These are phyloP conservation scores for Schizosaccharomyces octosporus DNA, from an alignment of 805 yeast species.

Conservation along the genomic window DNA sequence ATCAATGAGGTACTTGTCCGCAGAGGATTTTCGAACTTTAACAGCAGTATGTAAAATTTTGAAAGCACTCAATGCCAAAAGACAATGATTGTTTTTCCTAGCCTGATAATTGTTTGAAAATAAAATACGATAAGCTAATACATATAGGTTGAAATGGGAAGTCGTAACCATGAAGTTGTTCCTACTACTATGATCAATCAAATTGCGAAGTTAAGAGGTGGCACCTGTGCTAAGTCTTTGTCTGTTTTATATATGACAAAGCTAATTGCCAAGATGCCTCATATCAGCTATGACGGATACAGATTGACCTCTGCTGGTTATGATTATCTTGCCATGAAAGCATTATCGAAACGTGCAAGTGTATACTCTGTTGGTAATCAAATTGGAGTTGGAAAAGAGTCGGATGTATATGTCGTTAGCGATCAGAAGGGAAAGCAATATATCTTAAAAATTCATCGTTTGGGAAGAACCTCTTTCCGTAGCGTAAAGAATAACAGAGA, in stretches of 20 bases:
- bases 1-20: conserved; percentile 77
- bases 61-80: conserved; percentile 32
- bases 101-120: not conserved
- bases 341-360: conserved; percentile 51
- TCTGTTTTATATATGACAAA: conserved; percentile 71
- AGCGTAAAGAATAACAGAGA: conserved; percentile 88
- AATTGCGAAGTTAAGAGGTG: conserved; percentile 50
- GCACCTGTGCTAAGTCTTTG: conserved; percentile 53
- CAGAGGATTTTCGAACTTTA: conserved; percentile 73
- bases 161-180: conserved; percentile 80
- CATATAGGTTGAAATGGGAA: conserved; percentile 44
- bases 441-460: conserved; percentile 72
- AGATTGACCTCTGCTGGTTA: conserved; percentile 69
- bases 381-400: conserved; percentile 93
- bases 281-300: conserved; percentile 84
- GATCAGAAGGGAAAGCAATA: conserved; percentile 38
- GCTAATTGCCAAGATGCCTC: conserved; percentile 51
- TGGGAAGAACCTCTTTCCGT: conserved; percentile 82
- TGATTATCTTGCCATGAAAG: conserved; percentile 73
- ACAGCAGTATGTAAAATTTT: conserved; percentile 48
- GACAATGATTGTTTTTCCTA: not conserved
- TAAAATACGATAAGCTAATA: not conserved
- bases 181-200: conserved; percentile 69
- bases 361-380: conserved; percentile 60
- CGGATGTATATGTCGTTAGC: conserved; percentile 71